A percentile compares a stretch with the other conserved stretches of the same genome.
Conservation (phyloP, 345 rosid genomes). For the Hypericum perforatum region DNA sequence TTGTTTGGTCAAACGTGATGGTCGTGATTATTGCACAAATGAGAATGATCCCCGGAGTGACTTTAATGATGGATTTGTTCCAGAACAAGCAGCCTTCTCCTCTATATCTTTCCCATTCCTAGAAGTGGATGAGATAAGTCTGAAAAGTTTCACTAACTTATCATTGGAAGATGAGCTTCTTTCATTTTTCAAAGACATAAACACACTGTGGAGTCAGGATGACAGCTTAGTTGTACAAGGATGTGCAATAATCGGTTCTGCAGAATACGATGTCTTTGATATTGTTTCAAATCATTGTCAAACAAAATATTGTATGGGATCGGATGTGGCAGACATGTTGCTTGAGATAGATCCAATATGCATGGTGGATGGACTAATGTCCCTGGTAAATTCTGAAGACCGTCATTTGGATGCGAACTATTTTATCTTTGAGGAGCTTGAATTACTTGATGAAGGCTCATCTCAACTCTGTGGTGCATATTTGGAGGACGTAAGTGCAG, state of each 20-base stretch:
- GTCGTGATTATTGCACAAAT: constrained; percentile 36
- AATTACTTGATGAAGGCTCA: constrained; percentile 35
- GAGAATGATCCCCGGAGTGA: constrained; percentile 21
- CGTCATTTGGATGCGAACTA: constrained; percentile 17
- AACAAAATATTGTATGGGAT: constrained; percentile 29
- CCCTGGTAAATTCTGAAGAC: constrained; percentile 19
- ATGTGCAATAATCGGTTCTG: constrained; percentile 36
- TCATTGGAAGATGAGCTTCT: constrained; percentile 38
- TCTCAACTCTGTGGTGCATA: constrained; percentile 34
- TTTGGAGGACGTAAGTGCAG: constrained; percentile 25
- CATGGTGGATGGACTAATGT: constrained; percentile 28
- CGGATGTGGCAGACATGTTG: constrained; percentile 26
- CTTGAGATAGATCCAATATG: constrained; percentile 34
- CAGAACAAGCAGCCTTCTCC: constrained; percentile 24
- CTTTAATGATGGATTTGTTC: constrained; percentile 30
- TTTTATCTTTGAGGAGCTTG: constrained; percentile 43
- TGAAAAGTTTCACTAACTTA: constrained; percentile 26
- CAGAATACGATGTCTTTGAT: constrained; percentile 29
- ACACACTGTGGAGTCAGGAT: constrained; percentile 21
- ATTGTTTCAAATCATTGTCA: constrained; percentile 39
- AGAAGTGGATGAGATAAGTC: constrained; percentile 60
- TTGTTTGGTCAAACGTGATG: constrained; percentile 37
- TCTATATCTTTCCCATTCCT: constrained; percentile 40
- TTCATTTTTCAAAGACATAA: constrained; percentile 32
- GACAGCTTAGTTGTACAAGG: constrained; percentile 21